Conservation (phyloP, 2,329 filamentous ascomycete genomes). For the Pseudopyricularia javanii region DNA sequence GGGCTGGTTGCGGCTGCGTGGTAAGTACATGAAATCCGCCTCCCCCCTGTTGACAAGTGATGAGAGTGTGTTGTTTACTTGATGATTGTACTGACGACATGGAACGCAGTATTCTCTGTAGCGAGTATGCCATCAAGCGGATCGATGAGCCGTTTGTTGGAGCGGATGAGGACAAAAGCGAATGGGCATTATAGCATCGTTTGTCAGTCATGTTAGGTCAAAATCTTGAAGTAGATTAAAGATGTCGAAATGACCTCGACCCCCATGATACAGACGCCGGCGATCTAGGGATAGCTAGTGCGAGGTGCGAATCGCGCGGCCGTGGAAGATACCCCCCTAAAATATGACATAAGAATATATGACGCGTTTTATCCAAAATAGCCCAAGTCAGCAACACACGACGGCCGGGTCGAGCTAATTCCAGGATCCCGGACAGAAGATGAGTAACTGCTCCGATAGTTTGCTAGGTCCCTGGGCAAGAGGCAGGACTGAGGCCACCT, state of each 20-base stretch:
- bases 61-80: no score
- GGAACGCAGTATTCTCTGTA: slow-evolving; percentile 66
- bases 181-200: slow-evolving; percentile 50
- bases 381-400: neutral
- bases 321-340: neutral
- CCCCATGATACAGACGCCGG: neutral
- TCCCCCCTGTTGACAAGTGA: slow-evolving; percentile 1
- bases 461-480: no score
- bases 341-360: neutral
- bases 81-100: slow-evolving; percentile 10
- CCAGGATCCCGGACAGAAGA: no score
- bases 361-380: neutral
- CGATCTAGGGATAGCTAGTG: neutral
- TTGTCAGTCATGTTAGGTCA: neutral
- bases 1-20: slow-evolving; percentile 82
- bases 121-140: slow-evolving; percentile 86
- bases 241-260: neutral
- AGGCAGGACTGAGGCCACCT: no score
- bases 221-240: neutral
- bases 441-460: no score
- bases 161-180: slow-evolving; percentile 57
- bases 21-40: slow-evolving; percentile 33
- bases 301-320: neutral
- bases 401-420: no score
- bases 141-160: slow-evolving; percentile 88